Percentiles rank a stretch among this genome's conserved stretches.
Evolutionary conservation across 768 basidiomycete species (phyloP).

Genomic region (Trametes cinnabarina): DNA sequence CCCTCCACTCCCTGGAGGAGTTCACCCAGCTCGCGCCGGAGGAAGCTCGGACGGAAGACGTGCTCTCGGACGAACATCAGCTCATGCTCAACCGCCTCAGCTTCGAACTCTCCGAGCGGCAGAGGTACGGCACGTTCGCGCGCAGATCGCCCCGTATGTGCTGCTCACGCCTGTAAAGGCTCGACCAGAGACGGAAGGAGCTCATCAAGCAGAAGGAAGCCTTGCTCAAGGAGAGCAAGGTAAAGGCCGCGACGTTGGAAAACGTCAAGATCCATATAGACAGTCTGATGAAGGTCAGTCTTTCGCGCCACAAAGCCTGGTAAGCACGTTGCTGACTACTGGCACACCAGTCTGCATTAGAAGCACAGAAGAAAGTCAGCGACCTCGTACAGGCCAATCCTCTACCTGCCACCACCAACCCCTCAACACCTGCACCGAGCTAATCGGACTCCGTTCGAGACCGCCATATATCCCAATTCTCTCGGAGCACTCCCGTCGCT

Average conservation of each 20-base stretch:
- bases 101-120: constrained; percentile 85
- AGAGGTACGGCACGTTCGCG: constrained; percentile 53
- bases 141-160: constrained; percentile 1
- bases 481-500: no score
- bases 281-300: constrained; percentile 63
- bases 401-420: constrained; percentile 28
- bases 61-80: constrained; percentile 69
- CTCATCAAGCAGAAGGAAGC: constrained; percentile 71
- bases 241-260: constrained; percentile 71
- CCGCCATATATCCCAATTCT: not conserved
- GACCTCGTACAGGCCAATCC: constrained; percentile 51
- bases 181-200: constrained; percentile 69
- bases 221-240: constrained; percentile 74
- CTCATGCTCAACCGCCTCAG: constrained; percentile 85
- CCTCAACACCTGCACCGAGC: constrained; percentile 27
- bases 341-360: constrained; percentile 55
- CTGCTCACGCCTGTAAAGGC: constrained; percentile 40
- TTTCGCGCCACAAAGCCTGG: constrained; percentile 13
- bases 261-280: constrained; percentile 79
- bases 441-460: constrained; percentile 1
- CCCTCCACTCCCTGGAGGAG: constrained; percentile 67
- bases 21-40: constrained; percentile 68
- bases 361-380: constrained; percentile 74
- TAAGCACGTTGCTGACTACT: not conserved
- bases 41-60: constrained; percentile 59